Base-by-base conservation (phyloP, 805 yeast genomes). In the Suhomyces canberraensis region DNA sequence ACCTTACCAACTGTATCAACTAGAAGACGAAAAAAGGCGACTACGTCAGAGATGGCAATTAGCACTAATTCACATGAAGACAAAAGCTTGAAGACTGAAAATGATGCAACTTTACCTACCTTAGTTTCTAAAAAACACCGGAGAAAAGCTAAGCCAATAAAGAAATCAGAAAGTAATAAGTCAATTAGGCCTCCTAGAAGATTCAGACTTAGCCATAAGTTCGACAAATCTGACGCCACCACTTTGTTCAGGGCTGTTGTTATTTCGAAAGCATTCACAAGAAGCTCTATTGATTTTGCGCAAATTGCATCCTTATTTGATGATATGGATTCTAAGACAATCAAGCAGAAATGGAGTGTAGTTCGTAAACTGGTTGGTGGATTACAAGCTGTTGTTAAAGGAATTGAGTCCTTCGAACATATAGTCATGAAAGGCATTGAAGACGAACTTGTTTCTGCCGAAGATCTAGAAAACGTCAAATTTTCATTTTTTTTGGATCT, bases 301-400 rank as follows among this genome's bases (percentile, higher is more conserved):
- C 58, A 69, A 24, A 78, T 89, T 5, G 68, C 82, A 0, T 51
- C 50, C 0, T 54, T 76, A 4, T 73, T 84, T 31, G 67, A 61
- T 4, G 71, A 56, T 13, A 51, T 62, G 22, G 58, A 52, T 18
- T 61, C 73, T 1, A 75, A 69, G 7, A 63, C 69, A 8, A 59
- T 82, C 18, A 72, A 71, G 44, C 75, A 76, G 34, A 79, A 76
- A 41, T 90, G 96, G 96, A 77, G 83, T 1, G 66, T 75, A 14
- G 69, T 84, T 7, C 70, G 86, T 29, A 74, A 76, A 27, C 63
- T 53, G 52, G 50, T 66, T 47, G 69, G 74, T 42, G 72, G 74
- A 7, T 43, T 56, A 3, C 50, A 49, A 7, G 76, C 81, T 25
- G 93, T 93, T 0, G 58, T 61, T 11, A 68, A 72, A 34, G 84